Evolutionary conservation across 1,284 basidiomycete genomes (phyloP).

Genomic region (Moniliophthora roreri): DNA sequence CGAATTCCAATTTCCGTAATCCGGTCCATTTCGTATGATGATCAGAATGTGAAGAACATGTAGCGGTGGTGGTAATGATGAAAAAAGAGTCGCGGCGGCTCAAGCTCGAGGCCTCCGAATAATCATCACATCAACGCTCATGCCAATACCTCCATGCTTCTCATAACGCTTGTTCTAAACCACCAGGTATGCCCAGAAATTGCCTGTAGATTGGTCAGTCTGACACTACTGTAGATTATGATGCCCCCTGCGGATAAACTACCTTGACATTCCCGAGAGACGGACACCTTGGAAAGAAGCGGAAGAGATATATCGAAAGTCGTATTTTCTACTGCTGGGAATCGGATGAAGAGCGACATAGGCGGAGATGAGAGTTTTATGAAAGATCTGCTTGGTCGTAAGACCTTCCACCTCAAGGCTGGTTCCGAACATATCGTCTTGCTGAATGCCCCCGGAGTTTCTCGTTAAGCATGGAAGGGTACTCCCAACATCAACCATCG

Average conservation of each 20-base stretch:
- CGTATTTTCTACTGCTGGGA: neutral
- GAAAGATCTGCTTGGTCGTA: slow-evolving; percentile 4
- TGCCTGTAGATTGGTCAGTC: too few relatives aligned
- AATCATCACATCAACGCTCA: too few relatives aligned
- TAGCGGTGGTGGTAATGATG: too few relatives aligned
- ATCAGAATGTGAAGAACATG: too few relatives aligned
- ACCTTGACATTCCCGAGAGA: slow-evolving; percentile 24
- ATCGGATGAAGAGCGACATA: slow-evolving; percentile 2
- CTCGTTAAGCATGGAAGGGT: neutral
- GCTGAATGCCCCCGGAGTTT: slow-evolving; percentile 5
- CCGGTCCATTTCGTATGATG: too few relatives aligned
- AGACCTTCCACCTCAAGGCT: neutral
- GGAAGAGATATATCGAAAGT: slow-evolving; percentile 14
- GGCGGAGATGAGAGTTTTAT: slow-evolving; percentile 9
- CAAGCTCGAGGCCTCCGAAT: too few relatives aligned
- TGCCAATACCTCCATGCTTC: too few relatives aligned
- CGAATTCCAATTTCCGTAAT: too few relatives aligned
- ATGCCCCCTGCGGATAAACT: slow-evolving; percentile 26
- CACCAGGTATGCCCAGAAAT: too few relatives aligned
- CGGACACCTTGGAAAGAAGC: slow-evolving; percentile 25
- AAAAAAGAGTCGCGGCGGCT: too few relatives aligned
- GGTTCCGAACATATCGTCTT: neutral
- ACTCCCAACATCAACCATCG: neutral
- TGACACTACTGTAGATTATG: too few relatives aligned
- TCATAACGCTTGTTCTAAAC: too few relatives aligned